A percentile compares a stretch with the other conserved stretches of the same genome.
phyloP scores from a whole-genome alignment of 208 protist genomes.

The Leishmania aethiopica region DNA sequence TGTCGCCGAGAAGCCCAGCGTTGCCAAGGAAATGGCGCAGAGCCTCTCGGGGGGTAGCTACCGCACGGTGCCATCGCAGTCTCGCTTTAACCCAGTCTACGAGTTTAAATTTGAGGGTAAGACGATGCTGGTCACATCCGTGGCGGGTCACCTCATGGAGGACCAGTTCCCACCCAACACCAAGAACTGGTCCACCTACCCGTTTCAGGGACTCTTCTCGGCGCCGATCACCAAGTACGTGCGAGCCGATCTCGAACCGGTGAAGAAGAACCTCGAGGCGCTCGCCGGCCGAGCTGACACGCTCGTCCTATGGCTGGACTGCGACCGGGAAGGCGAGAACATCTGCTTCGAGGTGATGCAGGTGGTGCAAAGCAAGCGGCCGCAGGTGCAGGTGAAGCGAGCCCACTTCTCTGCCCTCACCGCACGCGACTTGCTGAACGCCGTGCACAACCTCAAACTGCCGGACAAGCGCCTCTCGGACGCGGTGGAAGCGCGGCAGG shows the following conservation, averaged over 20 bases:
- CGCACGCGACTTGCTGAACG: conserved; percentile 74
- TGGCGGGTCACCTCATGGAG: conserved; percentile 96
- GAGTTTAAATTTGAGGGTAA: conserved; percentile 76
- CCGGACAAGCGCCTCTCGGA: conserved; percentile 91
- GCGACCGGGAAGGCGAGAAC: conserved; percentile 97
- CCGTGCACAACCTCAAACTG: conserved; percentile 76
- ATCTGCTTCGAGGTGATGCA: conserved; percentile 97
- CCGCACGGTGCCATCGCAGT: conserved; percentile 48
- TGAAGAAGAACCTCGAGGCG: conserved; percentile 81
- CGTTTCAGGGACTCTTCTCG: conserved; percentile 92
- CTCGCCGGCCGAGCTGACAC: conserved; percentile 64
- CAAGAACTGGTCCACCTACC: conserved; percentile 86
- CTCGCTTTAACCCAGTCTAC: conserved; percentile 86
- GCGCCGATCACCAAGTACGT: conserved; percentile 83
- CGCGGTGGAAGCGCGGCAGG: conserved; percentile 95
- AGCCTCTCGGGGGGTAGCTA: conserved; percentile 71
- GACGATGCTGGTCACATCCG: conserved; percentile 96
- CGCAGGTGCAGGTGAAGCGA: conserved; percentile 61
- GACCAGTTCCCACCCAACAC: conserved; percentile 86
- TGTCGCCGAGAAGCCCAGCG: conserved; percentile 96
- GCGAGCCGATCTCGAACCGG: conserved; percentile 58
- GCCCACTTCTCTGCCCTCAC: conserved; percentile 94
- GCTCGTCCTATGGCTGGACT: conserved; percentile 97
- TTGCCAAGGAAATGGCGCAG: conserved; percentile 88
- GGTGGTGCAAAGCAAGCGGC: conserved; percentile 55